Percentiles rank a stretch among this genome's conserved stretches.
Conservation (phyloP, 2,329 filamentous ascomycete species). For the Cordyceps javanica region DNA sequence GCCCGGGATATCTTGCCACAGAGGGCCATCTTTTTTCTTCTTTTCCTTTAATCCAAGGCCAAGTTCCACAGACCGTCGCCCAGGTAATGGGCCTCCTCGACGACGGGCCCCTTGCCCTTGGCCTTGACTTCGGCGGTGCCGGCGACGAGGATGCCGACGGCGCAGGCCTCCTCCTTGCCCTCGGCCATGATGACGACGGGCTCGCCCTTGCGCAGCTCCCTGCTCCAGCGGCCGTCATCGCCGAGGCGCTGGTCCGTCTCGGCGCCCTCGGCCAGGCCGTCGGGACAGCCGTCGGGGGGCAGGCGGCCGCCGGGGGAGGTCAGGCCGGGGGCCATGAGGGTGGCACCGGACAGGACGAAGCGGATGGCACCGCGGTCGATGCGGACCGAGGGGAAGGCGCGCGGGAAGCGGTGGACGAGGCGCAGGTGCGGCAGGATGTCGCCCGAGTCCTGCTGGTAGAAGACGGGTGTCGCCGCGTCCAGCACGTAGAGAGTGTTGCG, state of each 20-base stretch:
- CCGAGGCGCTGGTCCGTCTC: slow-evolving; percentile 39
- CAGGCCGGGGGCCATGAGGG: slow-evolving; percentile 91
- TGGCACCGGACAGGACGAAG: slow-evolving; percentile 88
- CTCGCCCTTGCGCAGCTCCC: slow-evolving; percentile 70
- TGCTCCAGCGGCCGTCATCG: slow-evolving; percentile 50
- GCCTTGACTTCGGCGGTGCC: slow-evolving; percentile 89
- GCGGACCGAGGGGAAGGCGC: slow-evolving; percentile 74
- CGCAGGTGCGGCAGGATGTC: slow-evolving; percentile 80
- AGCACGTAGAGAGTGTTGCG: slow-evolving; percentile 84
- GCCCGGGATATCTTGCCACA: too few relatives aligned
- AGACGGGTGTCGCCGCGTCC: slow-evolving; percentile 63
- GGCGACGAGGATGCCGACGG: slow-evolving; percentile 76
- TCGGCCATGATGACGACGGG: slow-evolving; percentile 87
- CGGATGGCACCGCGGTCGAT: slow-evolving; percentile 96
- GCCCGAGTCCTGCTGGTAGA: slow-evolving; percentile 78
- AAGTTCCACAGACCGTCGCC: slow-evolving; percentile 91
- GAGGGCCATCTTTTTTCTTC: too few relatives aligned
- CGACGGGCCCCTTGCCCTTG: slow-evolving; percentile 88
- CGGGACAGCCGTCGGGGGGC: slow-evolving; percentile 46
- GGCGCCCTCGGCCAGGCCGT: slow-evolving; percentile 30
- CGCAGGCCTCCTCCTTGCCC: slow-evolving; percentile 86
- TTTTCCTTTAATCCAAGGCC: slow-evolving; percentile 42
- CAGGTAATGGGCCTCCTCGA: slow-evolving; percentile 89
- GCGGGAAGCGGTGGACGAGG: slow-evolving; percentile 84
- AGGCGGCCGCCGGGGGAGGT: slow-evolving; percentile 77